Evolutionary conservation across 768 basidiomycete species (phyloP).

Genomic region (Leccinum rimulosum): DNA sequence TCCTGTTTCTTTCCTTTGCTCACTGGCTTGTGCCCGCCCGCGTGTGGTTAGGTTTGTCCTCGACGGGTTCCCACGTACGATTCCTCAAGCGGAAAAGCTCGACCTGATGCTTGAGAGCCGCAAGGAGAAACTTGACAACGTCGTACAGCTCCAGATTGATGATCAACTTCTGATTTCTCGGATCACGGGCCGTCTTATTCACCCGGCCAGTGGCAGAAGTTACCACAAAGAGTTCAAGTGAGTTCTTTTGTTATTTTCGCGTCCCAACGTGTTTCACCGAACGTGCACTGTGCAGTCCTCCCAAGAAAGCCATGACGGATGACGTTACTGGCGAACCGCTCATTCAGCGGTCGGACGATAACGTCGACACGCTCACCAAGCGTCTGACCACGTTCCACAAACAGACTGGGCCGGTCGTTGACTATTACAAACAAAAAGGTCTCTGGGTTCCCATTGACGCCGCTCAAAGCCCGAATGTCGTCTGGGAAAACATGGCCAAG

Average conservation of each 20-base stretch:
- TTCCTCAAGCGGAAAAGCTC: conserved; percentile 94
- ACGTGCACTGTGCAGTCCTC: conserved; percentile 60
- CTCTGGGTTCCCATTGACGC: conserved; percentile 93
- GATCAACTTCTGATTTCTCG: conserved; percentile 96
- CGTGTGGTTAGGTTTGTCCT: conserved; percentile 76
- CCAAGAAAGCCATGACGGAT: conserved; percentile 93
- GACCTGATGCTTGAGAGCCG: conserved; percentile 82
- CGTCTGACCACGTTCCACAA: conserved; percentile 86
- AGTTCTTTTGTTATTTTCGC: conserved; percentile 29
- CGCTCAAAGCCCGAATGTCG: conserved; percentile 86
- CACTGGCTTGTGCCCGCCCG: background rate
- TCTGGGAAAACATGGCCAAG: conserved; percentile 80
- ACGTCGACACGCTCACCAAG: conserved; percentile 90
- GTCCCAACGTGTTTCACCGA: conserved; percentile 11
- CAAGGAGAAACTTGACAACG: conserved; percentile 89
- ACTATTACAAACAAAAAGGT: conserved; percentile 91
- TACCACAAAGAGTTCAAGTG: conserved; percentile 97
- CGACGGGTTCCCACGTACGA: conserved; percentile 99
- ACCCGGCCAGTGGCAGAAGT: conserved; percentile 82
- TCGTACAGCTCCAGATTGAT: conserved; percentile 87
- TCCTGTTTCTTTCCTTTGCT: background rate
- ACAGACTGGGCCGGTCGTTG: conserved; percentile 94
- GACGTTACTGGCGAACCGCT: conserved; percentile 95
- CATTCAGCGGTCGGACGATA: conserved; percentile 97
- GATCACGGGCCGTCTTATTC: conserved; percentile 94